phyloP scores from a whole-genome alignment of 768 basidiomycete genomes.

The Glaciozyma martinii region DNA sequence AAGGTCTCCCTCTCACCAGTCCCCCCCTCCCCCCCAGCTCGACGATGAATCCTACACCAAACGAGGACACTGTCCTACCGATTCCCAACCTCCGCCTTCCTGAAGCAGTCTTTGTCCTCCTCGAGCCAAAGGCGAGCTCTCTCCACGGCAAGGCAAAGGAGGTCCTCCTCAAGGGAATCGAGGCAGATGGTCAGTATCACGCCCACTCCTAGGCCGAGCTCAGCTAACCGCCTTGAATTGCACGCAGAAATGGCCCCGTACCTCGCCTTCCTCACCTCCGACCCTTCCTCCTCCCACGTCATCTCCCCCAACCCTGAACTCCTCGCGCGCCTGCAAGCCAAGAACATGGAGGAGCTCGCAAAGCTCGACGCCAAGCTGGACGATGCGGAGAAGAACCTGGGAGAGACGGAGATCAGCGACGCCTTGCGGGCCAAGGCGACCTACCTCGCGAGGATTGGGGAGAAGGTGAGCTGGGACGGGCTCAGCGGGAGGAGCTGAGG shows the following conservation, averaged over 20 bases:
- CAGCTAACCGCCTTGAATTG: background rate
- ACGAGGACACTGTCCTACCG: constrained; percentile 66
- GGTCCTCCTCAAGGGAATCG: constrained; percentile 62
- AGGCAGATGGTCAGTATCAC: constrained; percentile 59
- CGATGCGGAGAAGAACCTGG: constrained; percentile 82
- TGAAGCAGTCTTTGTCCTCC: constrained; percentile 40
- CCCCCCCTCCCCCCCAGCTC: background rate
- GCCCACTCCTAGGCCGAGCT: background rate
- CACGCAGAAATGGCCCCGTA: constrained; percentile 78
- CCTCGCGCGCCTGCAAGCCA: constrained; percentile 54
- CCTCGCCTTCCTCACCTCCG: constrained; percentile 34
- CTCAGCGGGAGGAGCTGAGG: background rate
- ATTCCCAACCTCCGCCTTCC: constrained; percentile 77
- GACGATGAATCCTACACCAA: background rate
- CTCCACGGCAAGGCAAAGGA: constrained; percentile 54
- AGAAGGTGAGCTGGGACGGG: constrained; percentile 47
- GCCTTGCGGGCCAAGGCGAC: constrained; percentile 72
- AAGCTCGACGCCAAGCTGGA: constrained; percentile 66
- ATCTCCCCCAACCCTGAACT: constrained; percentile 36
- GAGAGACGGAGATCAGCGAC: constrained; percentile 87
- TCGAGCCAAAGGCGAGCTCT: background rate
- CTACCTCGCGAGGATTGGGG: constrained; percentile 80
- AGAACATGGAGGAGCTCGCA: constrained; percentile 63
- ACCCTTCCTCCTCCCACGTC: constrained; percentile 39
- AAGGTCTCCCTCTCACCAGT: background rate